Conservation (phyloP, 2,329 filamentous ascomycete genomes). For the Neoscytalidium dimidiatum region DNA sequence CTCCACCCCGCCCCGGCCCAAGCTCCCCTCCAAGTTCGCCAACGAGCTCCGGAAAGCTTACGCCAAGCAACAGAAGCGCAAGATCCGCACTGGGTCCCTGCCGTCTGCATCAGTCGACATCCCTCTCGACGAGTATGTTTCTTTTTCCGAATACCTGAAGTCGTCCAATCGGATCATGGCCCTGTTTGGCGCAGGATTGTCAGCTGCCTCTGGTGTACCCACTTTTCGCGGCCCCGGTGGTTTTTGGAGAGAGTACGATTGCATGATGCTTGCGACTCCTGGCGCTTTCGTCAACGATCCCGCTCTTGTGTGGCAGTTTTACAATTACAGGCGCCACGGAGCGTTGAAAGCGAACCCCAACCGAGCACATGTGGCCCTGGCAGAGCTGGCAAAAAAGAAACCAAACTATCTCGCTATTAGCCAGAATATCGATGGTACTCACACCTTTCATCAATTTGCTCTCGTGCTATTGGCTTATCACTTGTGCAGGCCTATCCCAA, state of each 20-base stretch:
- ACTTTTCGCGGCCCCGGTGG: conserved; percentile 28
- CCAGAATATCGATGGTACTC: conserved; percentile 28
- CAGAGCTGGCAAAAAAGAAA: conserved; percentile 23
- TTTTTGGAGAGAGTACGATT: conserved; percentile 26
- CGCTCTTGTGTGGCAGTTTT: conserved; percentile 26
- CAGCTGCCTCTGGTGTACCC: conserved; percentile 28
- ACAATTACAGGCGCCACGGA: conserved; percentile 22
- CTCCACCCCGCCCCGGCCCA: neutral
- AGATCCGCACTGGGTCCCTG: neutral
- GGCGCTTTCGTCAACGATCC: conserved; percentile 25
- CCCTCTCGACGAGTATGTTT: neutral
- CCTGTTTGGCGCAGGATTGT: conserved; percentile 28
- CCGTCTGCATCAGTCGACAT: conserved; percentile 1
- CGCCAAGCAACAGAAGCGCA: conserved; percentile 6
- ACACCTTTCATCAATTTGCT: neutral
- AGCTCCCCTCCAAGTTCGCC: neutral
- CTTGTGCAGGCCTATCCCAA: conserved; percentile 22
- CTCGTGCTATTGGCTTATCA: neutral
- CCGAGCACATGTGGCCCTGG: conserved; percentile 26
- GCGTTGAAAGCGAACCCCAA: conserved; percentile 26
- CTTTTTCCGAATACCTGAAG: conserved; percentile 20
- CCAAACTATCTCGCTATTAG: conserved; percentile 24
- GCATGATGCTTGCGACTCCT: conserved; percentile 11
- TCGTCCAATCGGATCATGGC: conserved; percentile 27
- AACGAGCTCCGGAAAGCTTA: neutral